These are phyloP conservation scores for Aaosphaeria arxii DNA, from an alignment of 2,329 filamentous ascomycete species.

Conservation along the genomic window DNA sequence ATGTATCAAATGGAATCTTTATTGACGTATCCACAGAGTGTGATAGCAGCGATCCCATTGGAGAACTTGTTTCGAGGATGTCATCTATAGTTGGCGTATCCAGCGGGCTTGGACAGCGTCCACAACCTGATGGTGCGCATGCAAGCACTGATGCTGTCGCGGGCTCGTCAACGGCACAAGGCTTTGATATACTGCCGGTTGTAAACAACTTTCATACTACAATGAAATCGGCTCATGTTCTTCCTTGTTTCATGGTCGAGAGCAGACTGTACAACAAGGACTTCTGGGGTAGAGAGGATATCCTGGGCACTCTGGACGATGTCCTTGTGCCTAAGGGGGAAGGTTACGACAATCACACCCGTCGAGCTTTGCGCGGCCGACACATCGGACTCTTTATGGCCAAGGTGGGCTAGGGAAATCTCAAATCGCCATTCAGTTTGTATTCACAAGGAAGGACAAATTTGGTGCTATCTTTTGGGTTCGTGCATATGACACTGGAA, in stretches of 20 bases:
- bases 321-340: background rate
- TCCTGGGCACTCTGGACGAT: background rate
- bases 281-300: background rate
- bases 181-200: too few species aligned
- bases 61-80: too few species aligned
- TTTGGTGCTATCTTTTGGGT: slow-evolving; percentile 14
- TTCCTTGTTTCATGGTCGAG: background rate
- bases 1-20: too few species aligned
- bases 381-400: slow-evolving; percentile 5
- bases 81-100: too few species aligned
- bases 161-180: too few species aligned
- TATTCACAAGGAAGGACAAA: background rate
- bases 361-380: background rate
- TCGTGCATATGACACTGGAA: slow-evolving; percentile 3
- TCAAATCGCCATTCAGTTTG: slow-evolving; percentile 12
- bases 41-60: too few species aligned
- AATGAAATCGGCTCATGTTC: background rate
- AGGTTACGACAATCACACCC: background rate
- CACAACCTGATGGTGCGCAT: too few species aligned
- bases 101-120: too few species aligned
- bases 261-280: background rate
- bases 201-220: background rate
- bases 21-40: too few species aligned
- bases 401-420: slow-evolving; percentile 15
- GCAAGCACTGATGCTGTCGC: too few species aligned